A percentile compares a stretch with the other conserved stretches of the same genome.
Evolutionary conservation across 108 stramenopile species (phyloP).

Genomic region (Cyclotella choctawhatcheeana): DNA sequence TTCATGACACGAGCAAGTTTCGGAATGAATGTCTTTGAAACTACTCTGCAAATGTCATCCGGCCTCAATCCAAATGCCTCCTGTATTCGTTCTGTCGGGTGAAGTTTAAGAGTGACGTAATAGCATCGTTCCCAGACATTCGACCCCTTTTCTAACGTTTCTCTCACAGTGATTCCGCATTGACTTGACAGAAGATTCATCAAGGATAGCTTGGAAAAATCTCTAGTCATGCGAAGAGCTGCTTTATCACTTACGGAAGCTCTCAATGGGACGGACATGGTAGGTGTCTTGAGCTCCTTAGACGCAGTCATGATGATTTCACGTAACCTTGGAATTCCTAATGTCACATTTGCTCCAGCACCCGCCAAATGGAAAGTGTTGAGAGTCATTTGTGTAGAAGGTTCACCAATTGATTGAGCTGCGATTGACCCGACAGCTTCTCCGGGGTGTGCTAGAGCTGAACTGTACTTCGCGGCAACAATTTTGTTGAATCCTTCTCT

Average conservation of each 20-base stretch:
- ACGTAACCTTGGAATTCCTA: constrained; percentile 98
- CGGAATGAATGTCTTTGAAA: constrained; percentile 75
- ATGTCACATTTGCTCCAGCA: constrained; percentile 99
- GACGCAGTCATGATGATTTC: constrained; percentile 99
- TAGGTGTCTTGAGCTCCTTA: constrained; percentile 93
- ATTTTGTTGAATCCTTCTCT: constrained; percentile 61
- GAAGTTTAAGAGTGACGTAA: constrained; percentile 80
- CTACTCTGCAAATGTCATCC: constrained; percentile 79
- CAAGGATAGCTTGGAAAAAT: constrained; percentile 83
- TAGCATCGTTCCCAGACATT: constrained; percentile 84
- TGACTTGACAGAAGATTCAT: constrained; percentile 86
- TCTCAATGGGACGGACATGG: constrained; percentile 92
- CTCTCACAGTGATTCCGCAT: constrained; percentile 75
- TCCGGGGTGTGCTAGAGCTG: constrained; percentile 94
- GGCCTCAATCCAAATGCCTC: constrained; percentile 90
- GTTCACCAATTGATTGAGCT: constrained; percentile 97
- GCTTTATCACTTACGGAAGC: constrained; percentile 56
- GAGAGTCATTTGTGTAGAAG: constrained; percentile 99
- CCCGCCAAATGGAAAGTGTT: constrained; percentile 99
- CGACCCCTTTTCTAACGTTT: constrained; percentile 67
- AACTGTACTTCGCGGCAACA: constrained; percentile 91
- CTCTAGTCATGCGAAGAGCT: constrained; percentile 75
- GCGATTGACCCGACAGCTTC: constrained; percentile 99
- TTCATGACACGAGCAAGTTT: constrained; percentile 85
- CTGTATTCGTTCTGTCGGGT: constrained; percentile 82